Evolutionary conservation across 306 rosid genomes (phyloP).

Genomic region (Benincasa hispida): DNA sequence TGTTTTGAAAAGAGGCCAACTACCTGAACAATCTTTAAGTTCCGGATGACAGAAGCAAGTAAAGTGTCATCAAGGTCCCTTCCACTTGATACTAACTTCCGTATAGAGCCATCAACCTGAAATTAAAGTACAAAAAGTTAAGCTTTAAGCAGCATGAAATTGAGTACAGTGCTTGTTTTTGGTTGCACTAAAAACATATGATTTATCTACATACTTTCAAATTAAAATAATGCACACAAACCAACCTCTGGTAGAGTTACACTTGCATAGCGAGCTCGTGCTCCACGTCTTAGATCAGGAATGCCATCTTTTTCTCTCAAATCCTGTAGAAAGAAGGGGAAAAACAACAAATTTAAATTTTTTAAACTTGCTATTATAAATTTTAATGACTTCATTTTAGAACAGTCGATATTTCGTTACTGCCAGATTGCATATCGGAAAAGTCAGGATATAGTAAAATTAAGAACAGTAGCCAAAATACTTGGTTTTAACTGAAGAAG

Average conservation of each 20-base stretch:
- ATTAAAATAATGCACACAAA: conserved; percentile 10
- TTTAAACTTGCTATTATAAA: background rate
- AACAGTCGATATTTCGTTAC: background rate
- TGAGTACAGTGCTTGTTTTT: background rate
- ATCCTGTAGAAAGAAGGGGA: conserved; percentile 32
- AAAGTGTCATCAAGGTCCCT: conserved; percentile 61
- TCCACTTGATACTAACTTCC: conserved; percentile 57
- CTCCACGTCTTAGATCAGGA: conserved; percentile 75
- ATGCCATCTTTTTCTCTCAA: conserved; percentile 69
- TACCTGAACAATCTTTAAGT: conserved; percentile 81
- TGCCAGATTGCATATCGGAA: background rate
- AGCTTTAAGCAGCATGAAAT: background rate
- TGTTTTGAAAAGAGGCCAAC: background rate
- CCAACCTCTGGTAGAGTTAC: conserved; percentile 72
- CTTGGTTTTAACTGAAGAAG: background rate
- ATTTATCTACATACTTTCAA: conserved; percentile 2
- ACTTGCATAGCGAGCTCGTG: conserved; percentile 78
- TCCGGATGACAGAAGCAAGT: conserved; percentile 60
- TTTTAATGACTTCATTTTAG: background rate
- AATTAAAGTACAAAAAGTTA: background rate
- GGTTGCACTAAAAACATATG: background rate
- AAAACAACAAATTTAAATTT: conserved; percentile 8
- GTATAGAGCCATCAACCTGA: conserved; percentile 45
- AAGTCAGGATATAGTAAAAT: background rate
- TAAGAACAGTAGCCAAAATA: background rate